A percentile compares a stretch with the other conserved stretches of the same genome.
Evolutionary conservation across 2,329 filamentous ascomycete species (phyloP).

Genomic region (Fusarium zealandicum): DNA sequence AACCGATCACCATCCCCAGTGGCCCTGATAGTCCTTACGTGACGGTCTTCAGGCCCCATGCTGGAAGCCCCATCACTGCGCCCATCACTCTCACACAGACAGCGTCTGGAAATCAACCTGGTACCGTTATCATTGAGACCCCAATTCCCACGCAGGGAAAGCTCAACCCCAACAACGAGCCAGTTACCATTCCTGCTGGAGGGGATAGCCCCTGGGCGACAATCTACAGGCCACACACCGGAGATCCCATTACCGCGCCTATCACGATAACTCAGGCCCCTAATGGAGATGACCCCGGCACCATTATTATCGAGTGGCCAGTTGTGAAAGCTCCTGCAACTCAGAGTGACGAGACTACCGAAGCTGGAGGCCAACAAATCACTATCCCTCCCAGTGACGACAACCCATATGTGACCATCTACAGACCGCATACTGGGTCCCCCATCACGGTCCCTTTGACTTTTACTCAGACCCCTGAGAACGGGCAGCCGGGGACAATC

Average conservation of each 20-base stretch:
- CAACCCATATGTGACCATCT: constrained; percentile 22
- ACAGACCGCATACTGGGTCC: constrained; percentile 18
- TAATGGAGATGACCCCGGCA: constrained; percentile 19
- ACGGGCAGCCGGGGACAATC: constrained; percentile 18
- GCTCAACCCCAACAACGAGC: constrained; percentile 8
- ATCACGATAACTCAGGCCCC: constrained; percentile 28
- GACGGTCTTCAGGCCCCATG: constrained; percentile 26
- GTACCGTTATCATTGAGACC: constrained; percentile 30
- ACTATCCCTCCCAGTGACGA: constrained; percentile 18
- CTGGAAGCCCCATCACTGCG: constrained; percentile 10
- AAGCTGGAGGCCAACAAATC: constrained; percentile 16
- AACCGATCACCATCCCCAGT: constrained; percentile 9
- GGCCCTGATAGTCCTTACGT: constrained; percentile 8
- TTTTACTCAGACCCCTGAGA: constrained; percentile 11
- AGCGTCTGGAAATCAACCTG: constrained; percentile 18
- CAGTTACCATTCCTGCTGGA: constrained; percentile 22
- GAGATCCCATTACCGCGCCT: constrained; percentile 23
- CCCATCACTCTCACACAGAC: constrained; percentile 24
- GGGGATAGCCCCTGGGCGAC: constrained; percentile 15
- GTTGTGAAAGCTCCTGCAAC: not conserved
- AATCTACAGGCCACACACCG: constrained; percentile 26
- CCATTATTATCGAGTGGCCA: constrained; percentile 27
- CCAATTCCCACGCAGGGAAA: constrained; percentile 6
- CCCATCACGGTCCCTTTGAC: constrained; percentile 15
- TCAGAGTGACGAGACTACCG: not conserved